These are phyloP conservation scores for Pezicula neosporulosa DNA, from an alignment of 2,329 filamentous ascomycete genomes.

Conservation along the genomic window DNA sequence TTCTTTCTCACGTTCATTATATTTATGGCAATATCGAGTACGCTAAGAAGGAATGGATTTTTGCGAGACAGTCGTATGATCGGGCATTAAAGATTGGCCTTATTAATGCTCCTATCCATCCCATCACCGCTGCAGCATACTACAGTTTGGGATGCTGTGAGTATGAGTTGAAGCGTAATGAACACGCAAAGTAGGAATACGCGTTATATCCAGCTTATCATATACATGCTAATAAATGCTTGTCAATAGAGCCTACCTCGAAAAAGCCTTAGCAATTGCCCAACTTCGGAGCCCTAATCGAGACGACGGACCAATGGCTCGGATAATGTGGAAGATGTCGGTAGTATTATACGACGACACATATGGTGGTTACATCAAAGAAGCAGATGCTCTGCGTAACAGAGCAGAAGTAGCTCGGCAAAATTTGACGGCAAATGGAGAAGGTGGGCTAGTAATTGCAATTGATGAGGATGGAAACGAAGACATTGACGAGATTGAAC, in stretches of 20 bases:
- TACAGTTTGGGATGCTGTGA: slow-evolving; percentile 13
- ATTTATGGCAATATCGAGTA: slow-evolving; percentile 17
- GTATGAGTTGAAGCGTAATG: slow-evolving; percentile 3
- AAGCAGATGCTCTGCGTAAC: slow-evolving; percentile 9
- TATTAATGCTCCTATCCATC: slow-evolving; percentile 12
- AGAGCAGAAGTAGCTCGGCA: slow-evolving; percentile 15
- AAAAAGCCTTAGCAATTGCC: slow-evolving; percentile 17
- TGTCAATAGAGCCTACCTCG: slow-evolving; percentile 8
- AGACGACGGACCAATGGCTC: slow-evolving; percentile 17
- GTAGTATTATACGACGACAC: slow-evolving; percentile 16
- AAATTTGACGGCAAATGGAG: slow-evolving; percentile 18
- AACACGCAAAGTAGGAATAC: slow-evolving; percentile 7
- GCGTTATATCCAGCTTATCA: background rate
- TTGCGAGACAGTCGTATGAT: slow-evolving; percentile 8
- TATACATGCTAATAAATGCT: background rate
- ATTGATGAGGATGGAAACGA: slow-evolving; percentile 26
- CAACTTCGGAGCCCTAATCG: slow-evolving; percentile 15
- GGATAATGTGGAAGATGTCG: slow-evolving; percentile 18
- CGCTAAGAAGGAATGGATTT: slow-evolving; percentile 5
- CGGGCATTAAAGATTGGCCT: slow-evolving; percentile 9
- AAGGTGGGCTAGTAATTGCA: slow-evolving; percentile 28
- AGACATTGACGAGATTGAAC: slow-evolving; percentile 11
- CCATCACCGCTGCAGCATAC: slow-evolving; percentile 15
- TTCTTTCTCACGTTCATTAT: slow-evolving; percentile 17
- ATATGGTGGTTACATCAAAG: slow-evolving; percentile 7